These are phyloP conservation scores for Mycena vitilis DNA, from an alignment of 768 basidiomycete species.

Conservation along the genomic window DNA sequence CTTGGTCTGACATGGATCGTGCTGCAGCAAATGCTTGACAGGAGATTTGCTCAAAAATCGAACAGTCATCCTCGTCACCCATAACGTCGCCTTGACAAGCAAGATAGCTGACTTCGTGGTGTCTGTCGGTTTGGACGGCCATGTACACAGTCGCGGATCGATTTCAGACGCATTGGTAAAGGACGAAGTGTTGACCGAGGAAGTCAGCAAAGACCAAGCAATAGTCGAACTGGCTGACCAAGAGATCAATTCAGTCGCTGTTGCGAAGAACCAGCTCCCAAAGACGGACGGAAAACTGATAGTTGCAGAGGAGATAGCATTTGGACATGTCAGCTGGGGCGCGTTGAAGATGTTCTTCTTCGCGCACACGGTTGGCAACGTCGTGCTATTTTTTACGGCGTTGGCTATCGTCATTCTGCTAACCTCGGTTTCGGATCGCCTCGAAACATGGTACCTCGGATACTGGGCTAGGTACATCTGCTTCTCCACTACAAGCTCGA, in stretches of 20 bases:
- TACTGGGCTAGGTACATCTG: slow-evolving; percentile 47
- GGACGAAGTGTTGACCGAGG: slow-evolving; percentile 48
- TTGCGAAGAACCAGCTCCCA: slow-evolving; percentile 28
- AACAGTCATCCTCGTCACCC: slow-evolving; percentile 81
- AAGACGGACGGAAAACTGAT: slow-evolving; percentile 66
- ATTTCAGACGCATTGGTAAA: slow-evolving; percentile 59
- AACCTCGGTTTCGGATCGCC: slow-evolving; percentile 39
- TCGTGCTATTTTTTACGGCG: slow-evolving; percentile 48
- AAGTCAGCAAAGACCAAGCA: slow-evolving; percentile 44
- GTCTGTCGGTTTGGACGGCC: slow-evolving; percentile 68
- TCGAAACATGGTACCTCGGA: slow-evolving; percentile 58
- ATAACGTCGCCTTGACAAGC: slow-evolving; percentile 58
- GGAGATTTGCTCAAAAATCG: slow-evolving; percentile 84
- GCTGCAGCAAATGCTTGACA: slow-evolving; percentile 71
- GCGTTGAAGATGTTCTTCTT: slow-evolving; percentile 51
- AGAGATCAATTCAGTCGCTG: slow-evolving; percentile 37
- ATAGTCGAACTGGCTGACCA: slow-evolving; percentile 41
- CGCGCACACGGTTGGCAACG: slow-evolving; percentile 43
- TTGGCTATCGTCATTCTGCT: slow-evolving; percentile 42
- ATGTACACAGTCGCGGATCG: slow-evolving; percentile 59
- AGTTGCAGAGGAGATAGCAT: slow-evolving; percentile 69
- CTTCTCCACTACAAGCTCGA: not conserved
- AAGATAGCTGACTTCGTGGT: slow-evolving; percentile 71
- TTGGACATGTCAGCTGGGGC: slow-evolving; percentile 66
- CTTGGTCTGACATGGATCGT: not conserved